Evolutionary conservation across 371 early-diverging fungal genomes (phyloP), one percentile per base, ranked within the genome.

Genomic region (Pancytospora epiphaga): DNA sequence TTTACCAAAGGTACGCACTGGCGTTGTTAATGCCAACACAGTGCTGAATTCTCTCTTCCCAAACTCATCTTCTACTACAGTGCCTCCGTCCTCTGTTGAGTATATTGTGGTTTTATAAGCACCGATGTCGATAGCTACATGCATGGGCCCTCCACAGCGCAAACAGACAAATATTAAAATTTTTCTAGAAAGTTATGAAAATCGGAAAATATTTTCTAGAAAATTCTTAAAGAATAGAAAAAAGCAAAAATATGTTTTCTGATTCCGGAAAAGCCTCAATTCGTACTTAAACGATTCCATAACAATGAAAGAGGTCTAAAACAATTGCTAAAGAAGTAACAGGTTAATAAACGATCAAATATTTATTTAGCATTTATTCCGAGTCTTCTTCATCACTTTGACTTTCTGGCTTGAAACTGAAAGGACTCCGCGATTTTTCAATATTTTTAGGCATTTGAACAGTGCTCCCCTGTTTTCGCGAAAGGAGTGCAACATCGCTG

Each of bases 41-140:
- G 79, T 76, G 12, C 29, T 39, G 37, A 79, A 65, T 0, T 54
- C 37, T 29, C 69, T 36, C 40, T 74, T 79, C 18, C 58, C 66
- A 4, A 68, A 50, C 56, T 79, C 74, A 40, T 79, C 77, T 12
- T 27, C 57, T 36, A 73, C 33, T 15, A 67, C 69, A 22, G 49
- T 66, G 22, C 74, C 77, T 47, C 69, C 71, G 6, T 65, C 69
- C 18, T 66, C 58, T 19, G 69, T 60, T 3, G 58, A 40, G 3
- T 60, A 60, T n/a, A 79, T 56, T 3, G 69, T 58, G 9, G 79
- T 79, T 56, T 75, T 76, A 39, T 58, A 64, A 27, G 52, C 49
- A 32, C 79, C 79, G 47, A 79, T 61, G 47, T 79, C 79, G 39
- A 79, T 76, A 32, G 75, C 76, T 0, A 79, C 37, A 58, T 73